Base-by-base conservation (phyloP, 495 filamentous ascomycete genomes). In the Aspergillus carlsbadensis region DNA sequence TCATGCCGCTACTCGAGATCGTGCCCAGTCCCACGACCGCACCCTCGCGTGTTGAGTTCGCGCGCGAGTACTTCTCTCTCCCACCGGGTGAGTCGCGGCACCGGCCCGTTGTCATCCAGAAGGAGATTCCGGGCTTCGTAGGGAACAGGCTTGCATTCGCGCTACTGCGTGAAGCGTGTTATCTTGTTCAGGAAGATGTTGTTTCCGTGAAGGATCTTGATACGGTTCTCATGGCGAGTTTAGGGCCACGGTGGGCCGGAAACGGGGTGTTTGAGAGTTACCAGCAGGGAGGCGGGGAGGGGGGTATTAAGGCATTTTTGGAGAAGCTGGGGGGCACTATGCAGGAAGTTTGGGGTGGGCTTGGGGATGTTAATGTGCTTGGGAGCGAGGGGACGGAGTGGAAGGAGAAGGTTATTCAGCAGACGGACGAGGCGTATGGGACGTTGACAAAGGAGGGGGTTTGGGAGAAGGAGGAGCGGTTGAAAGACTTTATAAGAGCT, bases 1-100 rank as follows among this genome's bases (percentile, higher is more conserved):
- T 86, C 26, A 85, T 87, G 77, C 83, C 84, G 0, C 59, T 86
- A 0, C 66, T 86, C n/a, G 82, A 86, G 64, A 65, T 85, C 51
- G 84, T 85, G 1, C 82, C 82, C 0, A 70, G 75, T 0, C 65
- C 73, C 0, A 34, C 56, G 14, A 83, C 82, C 0, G 51, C 58
- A 0, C 21, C 67, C 1, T 63, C 63, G 29, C 53, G 74, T 6
- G 72, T 82, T 1, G 67, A 76, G 14, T 67, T 69, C 41, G 82
- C 76, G 11, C 60, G 75, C 34, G 59, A 64, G 2, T 86, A 83
- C 58, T 86, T 82, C 61, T 62, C 57, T 1, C 53, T 79, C 2
- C 76, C 75, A 8, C 26, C 26, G 26, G 26, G 26, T 5, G 72
- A 81, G 15, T 75, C 71, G 2, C 40, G 42, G 17, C 61, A 73